These are phyloP conservation scores for Neonectria hederae DNA, from an alignment of 2,329 filamentous ascomycete species.

Conservation along the genomic window DNA sequence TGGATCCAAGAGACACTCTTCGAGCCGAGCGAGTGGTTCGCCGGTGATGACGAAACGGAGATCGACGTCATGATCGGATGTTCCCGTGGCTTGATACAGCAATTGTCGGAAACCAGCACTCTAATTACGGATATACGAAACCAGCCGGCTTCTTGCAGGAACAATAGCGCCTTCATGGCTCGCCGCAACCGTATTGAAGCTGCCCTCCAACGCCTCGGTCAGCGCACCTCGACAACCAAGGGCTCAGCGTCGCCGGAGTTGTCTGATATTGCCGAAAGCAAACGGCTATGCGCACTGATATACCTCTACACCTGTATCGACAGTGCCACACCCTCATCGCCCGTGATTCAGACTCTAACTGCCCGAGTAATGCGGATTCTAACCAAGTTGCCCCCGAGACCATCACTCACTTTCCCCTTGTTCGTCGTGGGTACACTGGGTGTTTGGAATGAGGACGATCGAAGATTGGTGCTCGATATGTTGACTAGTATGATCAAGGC, in stretches of 20 bases:
- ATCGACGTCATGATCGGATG: conserved; percentile 19
- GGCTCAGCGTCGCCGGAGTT: background rate
- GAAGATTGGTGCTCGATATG: conserved; percentile 12
- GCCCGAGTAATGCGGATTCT: conserved; percentile 12
- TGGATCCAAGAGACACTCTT: conserved; percentile 18
- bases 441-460: conserved; percentile 14
- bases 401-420: conserved; percentile 15
- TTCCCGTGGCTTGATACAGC: conserved; percentile 16
- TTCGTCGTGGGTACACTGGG: conserved; percentile 15
- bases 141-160: background rate
- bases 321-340: conserved; percentile 8
- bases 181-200: conserved; percentile 11
- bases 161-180: background rate
- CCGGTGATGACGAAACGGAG: conserved; percentile 15
- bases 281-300: conserved; percentile 11
- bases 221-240: conserved; percentile 4
- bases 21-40: conserved; percentile 22
- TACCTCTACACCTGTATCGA: conserved; percentile 19
- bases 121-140: conserved; percentile 10
- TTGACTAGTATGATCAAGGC: conserved; percentile 14
- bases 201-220: background rate
- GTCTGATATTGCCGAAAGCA: conserved; percentile 11
- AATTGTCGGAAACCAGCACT: conserved; percentile 14
- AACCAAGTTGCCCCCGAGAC: conserved; percentile 2
- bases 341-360: conserved; percentile 5